These are phyloP conservation scores for Adansonia rubrostipa DNA, from an alignment of 441 rosid species.

Conservation along the genomic window DNA sequence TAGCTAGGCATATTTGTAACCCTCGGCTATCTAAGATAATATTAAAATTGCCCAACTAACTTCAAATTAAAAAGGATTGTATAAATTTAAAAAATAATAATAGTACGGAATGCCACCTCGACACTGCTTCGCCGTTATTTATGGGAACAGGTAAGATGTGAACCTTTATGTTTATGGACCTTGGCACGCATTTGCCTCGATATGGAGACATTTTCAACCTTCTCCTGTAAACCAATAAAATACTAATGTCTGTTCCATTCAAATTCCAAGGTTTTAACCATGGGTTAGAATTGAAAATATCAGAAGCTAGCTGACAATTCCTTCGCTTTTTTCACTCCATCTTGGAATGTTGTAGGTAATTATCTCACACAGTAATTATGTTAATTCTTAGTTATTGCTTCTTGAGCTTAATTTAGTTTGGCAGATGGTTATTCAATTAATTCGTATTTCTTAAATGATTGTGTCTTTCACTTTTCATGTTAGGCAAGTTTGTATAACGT, in stretches of 20 bases:
- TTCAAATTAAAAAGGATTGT: neutral
- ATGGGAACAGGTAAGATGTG: neutral
- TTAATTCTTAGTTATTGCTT: neutral
- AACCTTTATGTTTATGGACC: neutral
- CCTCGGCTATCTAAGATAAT: neutral
- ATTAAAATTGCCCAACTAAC: neutral
- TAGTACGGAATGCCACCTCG: neutral
- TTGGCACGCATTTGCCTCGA: neutral
- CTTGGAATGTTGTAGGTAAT: neutral
- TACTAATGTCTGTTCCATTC: neutral
- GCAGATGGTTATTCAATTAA: neutral
- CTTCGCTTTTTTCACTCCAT: neutral
- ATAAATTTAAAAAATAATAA: neutral
- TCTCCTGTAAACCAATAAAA: neutral
- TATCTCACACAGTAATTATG: neutral
- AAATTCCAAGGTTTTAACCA: neutral
- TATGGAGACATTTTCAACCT: neutral
- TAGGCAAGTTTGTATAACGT: neutral
- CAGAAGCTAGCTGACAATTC: neutral
- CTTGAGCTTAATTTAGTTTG: neutral
- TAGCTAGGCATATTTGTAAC: conserved; percentile 8
- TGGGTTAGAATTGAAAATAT: neutral
- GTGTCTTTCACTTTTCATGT: neutral
- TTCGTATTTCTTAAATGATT: neutral
- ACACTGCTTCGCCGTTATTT: neutral